Percentiles rank a stretch among this genome's conserved stretches.
phyloP scores from a whole-genome alignment of 441 rosid species.

The Omphalea diandra region DNA sequence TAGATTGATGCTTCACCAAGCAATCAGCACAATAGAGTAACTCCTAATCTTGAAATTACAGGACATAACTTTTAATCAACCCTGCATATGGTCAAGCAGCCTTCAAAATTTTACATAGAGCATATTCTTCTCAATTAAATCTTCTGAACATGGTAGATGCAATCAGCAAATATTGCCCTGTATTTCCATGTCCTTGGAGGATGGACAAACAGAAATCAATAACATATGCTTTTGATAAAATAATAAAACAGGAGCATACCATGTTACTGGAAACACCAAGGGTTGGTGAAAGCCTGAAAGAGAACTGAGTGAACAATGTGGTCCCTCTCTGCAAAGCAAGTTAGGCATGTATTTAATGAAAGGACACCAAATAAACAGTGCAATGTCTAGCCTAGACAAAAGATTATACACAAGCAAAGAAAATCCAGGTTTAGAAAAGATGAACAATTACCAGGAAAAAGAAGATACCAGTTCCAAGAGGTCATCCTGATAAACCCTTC shows the following conservation, averaged over 20 bases:
- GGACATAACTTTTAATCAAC: not conserved
- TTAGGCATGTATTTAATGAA: not conserved
- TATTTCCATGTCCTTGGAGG: constrained; percentile 3
- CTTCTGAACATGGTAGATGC: not conserved
- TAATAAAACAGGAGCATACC: constrained; percentile 43
- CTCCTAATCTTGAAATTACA: not conserved
- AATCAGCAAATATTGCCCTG: constrained; percentile 6
- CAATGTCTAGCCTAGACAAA: not conserved
- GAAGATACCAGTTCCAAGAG: constrained; percentile 80
- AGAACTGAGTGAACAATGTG: constrained; percentile 57
- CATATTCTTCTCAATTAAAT: not conserved
- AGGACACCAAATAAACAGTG: not conserved
- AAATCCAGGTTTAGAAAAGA: constrained; percentile 24
- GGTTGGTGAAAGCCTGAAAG: constrained; percentile 65
- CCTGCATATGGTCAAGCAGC: not conserved
- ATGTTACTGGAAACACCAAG: constrained; percentile 63
- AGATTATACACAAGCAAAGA: not conserved
- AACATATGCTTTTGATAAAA: constrained; percentile 3
- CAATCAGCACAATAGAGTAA: not conserved
- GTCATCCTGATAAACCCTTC: constrained; percentile 40
- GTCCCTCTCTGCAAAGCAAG: constrained; percentile 60
- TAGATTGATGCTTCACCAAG: not conserved
- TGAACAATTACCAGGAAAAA: constrained; percentile 74
- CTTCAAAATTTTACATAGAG: not conserved
- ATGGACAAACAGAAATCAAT: constrained; percentile 10